These are phyloP conservation scores for Mucuna pruriens DNA, from an alignment of 306 rosid species.

Conservation along the genomic window DNA sequence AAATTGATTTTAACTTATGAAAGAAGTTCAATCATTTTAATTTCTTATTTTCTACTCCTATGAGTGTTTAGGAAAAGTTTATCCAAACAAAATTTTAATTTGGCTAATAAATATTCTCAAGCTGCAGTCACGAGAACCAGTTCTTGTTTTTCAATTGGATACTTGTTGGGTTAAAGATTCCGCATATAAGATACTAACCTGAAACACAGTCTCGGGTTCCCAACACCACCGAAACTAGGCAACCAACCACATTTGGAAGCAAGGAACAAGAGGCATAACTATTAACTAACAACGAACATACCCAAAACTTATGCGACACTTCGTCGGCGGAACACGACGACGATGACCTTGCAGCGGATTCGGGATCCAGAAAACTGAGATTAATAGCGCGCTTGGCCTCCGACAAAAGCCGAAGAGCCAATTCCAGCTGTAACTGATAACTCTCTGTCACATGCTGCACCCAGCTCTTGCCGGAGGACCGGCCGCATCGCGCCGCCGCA, in stretches of 20 bases:
- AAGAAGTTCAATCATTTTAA: neutral
- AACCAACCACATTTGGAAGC: conserved; percentile 11
- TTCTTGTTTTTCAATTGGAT: neutral
- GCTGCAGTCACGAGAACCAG: neutral
- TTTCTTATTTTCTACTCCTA: neutral
- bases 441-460: conserved; percentile 95
- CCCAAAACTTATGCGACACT: conserved; percentile 86
- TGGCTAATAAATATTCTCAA: neutral
- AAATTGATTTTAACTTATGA: neutral
- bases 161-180: neutral
- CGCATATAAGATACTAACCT: neutral
- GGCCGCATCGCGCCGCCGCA: conserved; percentile 36
- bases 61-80: neutral
- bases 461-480: conserved; percentile 75
- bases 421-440: conserved; percentile 78
- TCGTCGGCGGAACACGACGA: conserved; percentile 50
- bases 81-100: neutral
- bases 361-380: conserved; percentile 83
- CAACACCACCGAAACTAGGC: neutral
- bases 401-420: conserved; percentile 76
- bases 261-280: neutral
- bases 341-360: conserved; percentile 46
- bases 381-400: conserved; percentile 83
- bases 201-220: neutral
- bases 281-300: conserved; percentile 24